These are phyloP conservation scores for Pinus taeda DNA, from an alignment of 75 land plant species.

Conservation along the genomic window DNA sequence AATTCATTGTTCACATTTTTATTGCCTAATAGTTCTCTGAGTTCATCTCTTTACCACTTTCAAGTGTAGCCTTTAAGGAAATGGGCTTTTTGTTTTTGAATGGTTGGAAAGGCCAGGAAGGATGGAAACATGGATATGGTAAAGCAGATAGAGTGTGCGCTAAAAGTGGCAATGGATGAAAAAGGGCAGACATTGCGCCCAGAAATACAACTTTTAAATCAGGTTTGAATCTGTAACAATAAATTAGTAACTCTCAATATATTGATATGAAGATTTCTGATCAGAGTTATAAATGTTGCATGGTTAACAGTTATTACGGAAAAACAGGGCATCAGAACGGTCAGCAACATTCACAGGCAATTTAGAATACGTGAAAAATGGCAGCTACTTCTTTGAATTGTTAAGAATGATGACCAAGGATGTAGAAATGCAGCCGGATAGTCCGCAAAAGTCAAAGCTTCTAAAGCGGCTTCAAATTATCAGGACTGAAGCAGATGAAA, in stretches of 20 bases:
- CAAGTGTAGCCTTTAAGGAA: no score
- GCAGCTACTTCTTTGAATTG: constrained; percentile 36
- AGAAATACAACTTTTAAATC: constrained; percentile 37
- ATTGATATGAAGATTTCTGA: not conserved
- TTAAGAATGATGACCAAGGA: constrained; percentile 28
- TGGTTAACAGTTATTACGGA: constrained; percentile 30
- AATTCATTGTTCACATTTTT: no score
- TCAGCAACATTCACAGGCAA: constrained; percentile 15
- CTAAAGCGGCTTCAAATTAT: constrained; percentile 29
- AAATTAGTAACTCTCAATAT: not conserved
- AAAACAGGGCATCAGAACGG: constrained; percentile 14
- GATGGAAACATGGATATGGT: constrained; percentile 43
- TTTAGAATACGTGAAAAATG: constrained; percentile 16
- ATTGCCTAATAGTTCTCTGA: no score
- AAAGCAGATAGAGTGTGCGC: constrained; percentile 20
- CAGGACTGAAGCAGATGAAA: constrained; percentile 22
- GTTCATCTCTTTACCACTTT: no score
- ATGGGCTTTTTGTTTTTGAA: no score
- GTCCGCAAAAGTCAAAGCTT: constrained; percentile 23
- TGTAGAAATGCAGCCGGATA: constrained; percentile 30
- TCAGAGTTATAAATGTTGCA: not conserved
- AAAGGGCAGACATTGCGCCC: constrained; percentile 42
- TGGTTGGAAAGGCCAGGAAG: constrained; percentile 33
- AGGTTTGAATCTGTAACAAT: constrained; percentile 10
- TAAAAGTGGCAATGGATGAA: constrained; percentile 38